Base-by-base conservation (phyloP, 768 basidiomycete genomes). In the Hortiboletus campestris region DNA sequence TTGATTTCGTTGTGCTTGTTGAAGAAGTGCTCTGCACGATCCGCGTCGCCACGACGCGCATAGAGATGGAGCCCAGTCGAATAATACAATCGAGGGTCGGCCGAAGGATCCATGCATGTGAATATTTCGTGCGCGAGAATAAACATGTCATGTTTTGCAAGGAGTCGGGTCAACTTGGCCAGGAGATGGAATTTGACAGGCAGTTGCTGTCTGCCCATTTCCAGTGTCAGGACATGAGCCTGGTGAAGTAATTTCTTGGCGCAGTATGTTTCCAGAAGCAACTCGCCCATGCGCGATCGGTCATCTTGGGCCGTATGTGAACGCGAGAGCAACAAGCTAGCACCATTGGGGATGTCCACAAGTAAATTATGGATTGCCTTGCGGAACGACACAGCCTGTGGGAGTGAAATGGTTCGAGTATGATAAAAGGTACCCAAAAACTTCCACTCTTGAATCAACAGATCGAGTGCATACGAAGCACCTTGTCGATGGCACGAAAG, bases 51-150 rank as follows among this genome's bases (percentile, higher is more conserved):
- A 52, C 80, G 75, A 28, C 76, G 78, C 8, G 84, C 76, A 62
- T 74, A 74, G 17, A 87, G 68, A 64, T 77, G 74, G 6, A 88
- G 72, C n/a, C 80, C 84, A 0, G 77, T 74, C 40, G 72, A 74
- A 52, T 75, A 68, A 39, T 70, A 63, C 16, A 55, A 29, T 41
- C 35, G 63, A 25, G 67, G 57, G 17, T 59, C 45, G 40, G 51
- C 51, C 8, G 46, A 60, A 29, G 65, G 56, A 31, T 63, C 55
- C 41, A 81, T 49, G 7, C 71, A 59, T 19, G 68, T 35, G 60
- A 76, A 84, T 22, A 83, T 61, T 28, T 68, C 64, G 50, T 78
- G 78, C 12, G 84, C 85, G 1, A 71, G 64, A 40, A 68, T 66
- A 57, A 78, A 77, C 17, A 67, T 39, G 52, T 75, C 62, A 13